A percentile compares a stretch with the other conserved stretches of the same genome.
Evolutionary conservation across 768 basidiomycete genomes (phyloP).

Genomic region (Pisolithus tinctorius): DNA sequence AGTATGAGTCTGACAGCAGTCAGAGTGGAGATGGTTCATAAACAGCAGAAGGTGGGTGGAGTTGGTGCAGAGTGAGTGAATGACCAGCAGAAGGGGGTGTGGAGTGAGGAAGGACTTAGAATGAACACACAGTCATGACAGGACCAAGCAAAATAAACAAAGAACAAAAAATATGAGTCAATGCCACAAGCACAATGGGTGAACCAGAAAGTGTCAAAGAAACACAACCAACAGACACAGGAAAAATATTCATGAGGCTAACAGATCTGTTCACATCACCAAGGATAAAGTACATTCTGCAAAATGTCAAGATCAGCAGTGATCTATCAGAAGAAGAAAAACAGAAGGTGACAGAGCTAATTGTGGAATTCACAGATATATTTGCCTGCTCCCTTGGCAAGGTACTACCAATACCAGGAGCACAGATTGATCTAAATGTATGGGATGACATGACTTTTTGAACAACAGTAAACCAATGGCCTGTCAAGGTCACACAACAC

Average conservation of each 20-base stretch:
- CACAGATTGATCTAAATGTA: neutral
- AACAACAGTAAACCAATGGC: neutral
- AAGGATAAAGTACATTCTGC: conserved; percentile 13
- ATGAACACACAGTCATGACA: too few relatives aligned
- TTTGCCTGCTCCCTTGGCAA: conserved; percentile 36
- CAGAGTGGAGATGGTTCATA: too few relatives aligned
- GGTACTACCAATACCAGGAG: conserved; percentile 21
- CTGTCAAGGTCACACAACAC: too few relatives aligned
- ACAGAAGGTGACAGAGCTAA: conserved; percentile 15
- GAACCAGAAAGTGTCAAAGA: neutral
- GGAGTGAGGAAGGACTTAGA: too few relatives aligned
- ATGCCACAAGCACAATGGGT: neutral
- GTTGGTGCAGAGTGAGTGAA: too few relatives aligned
- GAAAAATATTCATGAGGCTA: neutral
- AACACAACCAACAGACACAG: neutral
- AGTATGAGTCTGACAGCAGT: too few relatives aligned
- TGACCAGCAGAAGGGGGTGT: too few relatives aligned
- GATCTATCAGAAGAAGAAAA: conserved; percentile 23
- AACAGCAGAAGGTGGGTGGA: too few relatives aligned
- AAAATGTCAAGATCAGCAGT: conserved; percentile 18
- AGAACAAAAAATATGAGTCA: neutral
- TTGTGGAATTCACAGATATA: conserved; percentile 29
- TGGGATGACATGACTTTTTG: neutral
- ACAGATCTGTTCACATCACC: neutral
- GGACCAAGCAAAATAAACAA: neutral